Evolutionary conservation across 495 filamentous ascomycete genomes (phyloP).

Genomic region (Hypoxylon cercidicola): DNA sequence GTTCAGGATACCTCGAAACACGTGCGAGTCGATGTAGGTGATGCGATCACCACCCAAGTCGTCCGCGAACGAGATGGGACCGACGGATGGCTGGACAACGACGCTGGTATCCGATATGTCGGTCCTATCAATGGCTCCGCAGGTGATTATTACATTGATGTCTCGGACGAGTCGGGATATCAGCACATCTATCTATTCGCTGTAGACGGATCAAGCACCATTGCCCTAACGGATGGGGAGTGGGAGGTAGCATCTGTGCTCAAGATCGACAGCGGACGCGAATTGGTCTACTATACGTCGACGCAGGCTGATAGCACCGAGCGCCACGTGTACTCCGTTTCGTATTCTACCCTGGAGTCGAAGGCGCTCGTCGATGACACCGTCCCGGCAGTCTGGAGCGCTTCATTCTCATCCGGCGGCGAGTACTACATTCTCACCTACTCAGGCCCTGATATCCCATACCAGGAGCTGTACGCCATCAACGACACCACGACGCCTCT

Average conservation of each 20-base stretch:
- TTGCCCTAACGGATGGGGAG: conserved; percentile 61
- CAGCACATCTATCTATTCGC: conserved; percentile 66
- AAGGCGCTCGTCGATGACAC: conserved; percentile 63
- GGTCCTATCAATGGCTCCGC: conserved; percentile 47
- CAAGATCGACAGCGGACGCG: conserved; percentile 60
- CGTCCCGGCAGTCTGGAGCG: conserved; percentile 60
- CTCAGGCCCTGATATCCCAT: conserved; percentile 65
- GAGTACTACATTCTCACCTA: conserved; percentile 67
- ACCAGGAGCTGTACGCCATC: conserved; percentile 63
- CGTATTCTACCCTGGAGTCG: conserved; percentile 54
- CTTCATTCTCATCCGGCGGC: conserved; percentile 63
- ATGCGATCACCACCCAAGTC: conserved; percentile 52
- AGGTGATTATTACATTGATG: conserved; percentile 61
- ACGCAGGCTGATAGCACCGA: conserved; percentile 66
- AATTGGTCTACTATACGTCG: conserved; percentile 64
- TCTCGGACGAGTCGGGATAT: conserved; percentile 66
- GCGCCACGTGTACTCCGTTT: conserved; percentile 64
- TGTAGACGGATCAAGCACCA: conserved; percentile 55
- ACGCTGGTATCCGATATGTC: conserved; percentile 59
- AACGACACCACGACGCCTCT: conserved; percentile 56
- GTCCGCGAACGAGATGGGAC: conserved; percentile 63
- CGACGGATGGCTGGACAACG: conserved; percentile 68
- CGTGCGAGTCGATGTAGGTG: conserved; percentile 54
- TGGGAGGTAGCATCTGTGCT: conserved; percentile 65
- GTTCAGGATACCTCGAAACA: conserved; percentile 67